Base-by-base conservation (phyloP, 2,329 filamentous ascomycete genomes). In the Stylonectria norvegica region DNA sequence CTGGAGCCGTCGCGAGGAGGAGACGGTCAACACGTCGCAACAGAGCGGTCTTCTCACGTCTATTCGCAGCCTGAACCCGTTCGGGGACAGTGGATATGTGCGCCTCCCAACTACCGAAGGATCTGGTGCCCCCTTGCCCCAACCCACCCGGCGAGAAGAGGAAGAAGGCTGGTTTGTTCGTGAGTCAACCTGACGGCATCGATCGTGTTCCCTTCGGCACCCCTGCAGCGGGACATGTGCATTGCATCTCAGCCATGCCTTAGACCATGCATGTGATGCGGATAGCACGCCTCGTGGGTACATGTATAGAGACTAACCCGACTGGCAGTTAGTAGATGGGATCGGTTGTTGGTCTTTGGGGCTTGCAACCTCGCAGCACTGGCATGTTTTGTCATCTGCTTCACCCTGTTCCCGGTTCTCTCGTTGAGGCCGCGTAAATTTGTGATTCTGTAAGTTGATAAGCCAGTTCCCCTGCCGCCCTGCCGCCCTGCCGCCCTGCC, bases 111-210 rank as follows among this genome's bases (percentile, higher is more conserved):
- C 88, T 36, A 83, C 83, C 54, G 90, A 95, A 62, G 76, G 78
- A 53, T 75, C 87, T 23, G 89, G 89, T 34, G 89, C 91, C 50
- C 89, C 90, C 51, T 71, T 96, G 35, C 91, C 91, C 37, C 89
- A 89, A 46, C 81, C 88, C 47, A 87, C 66, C 61, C 79, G 90
- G 59, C 82, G 90, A 56, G 90, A 96, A 62, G 93, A 97, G 67
- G 91, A 97, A 63, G 93, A 96, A 69, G 87, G 84, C 50, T 96
- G 87, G 82, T 90, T 96, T 79, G 84, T 86, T 59, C 74, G 93
- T 98, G 80, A 91, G 93, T 79, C 48, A 59, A 56, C 47, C 50
- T 50, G 49, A 46, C 47, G 41, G 43, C 39, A 48, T 52, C 45
- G 40, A 47, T 47, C 41, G 38, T 40, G 49, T 42, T 47, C 48